Evolutionary conservation across 2,329 filamentous ascomycete species (phyloP).

Genomic region (Macrophomina tecta): DNA sequence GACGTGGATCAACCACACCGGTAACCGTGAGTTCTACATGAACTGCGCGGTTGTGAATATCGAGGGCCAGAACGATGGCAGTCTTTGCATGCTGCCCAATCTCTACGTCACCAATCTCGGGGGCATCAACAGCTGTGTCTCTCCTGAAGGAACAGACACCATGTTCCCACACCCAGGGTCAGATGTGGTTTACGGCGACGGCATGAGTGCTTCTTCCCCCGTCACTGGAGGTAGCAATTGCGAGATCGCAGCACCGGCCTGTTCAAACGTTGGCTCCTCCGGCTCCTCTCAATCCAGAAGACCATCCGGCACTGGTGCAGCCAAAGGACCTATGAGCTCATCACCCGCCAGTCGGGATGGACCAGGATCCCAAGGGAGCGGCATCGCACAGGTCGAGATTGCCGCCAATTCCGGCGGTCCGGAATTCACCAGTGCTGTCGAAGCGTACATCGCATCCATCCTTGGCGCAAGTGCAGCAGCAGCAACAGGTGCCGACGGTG

Average conservation of each 20-base stretch:
- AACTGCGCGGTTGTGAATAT: constrained; percentile 78
- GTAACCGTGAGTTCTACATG: constrained; percentile 87
- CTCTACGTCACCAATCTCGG: constrained; percentile 53
- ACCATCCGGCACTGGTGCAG: background rate
- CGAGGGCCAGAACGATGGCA: constrained; percentile 33
- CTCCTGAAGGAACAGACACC: constrained; percentile 44
- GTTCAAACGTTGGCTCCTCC: background rate
- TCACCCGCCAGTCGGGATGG: background rate
- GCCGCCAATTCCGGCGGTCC: background rate
- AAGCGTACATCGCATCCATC: constrained; percentile 9
- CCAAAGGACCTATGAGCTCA: background rate
- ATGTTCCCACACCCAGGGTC: constrained; percentile 51
- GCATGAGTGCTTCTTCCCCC: constrained; percentile 37
- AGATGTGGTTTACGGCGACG: constrained; percentile 47
- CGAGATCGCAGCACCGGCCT: constrained; percentile 34
- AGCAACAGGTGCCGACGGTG: background rate
- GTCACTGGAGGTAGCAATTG: constrained; percentile 37
- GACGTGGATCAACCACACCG: constrained; percentile 74
- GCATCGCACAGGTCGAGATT: constrained; percentile 13
- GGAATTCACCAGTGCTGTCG: background rate
- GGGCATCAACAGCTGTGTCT: constrained; percentile 49
- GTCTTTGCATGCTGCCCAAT: constrained; percentile 45
- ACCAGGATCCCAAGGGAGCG: background rate
- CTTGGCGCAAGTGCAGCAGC: background rate
- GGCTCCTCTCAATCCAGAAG: background rate